Base-by-base conservation (phyloP, 2,329 filamentous ascomycete species). In the Basipetospora chlamydospora region DNA sequence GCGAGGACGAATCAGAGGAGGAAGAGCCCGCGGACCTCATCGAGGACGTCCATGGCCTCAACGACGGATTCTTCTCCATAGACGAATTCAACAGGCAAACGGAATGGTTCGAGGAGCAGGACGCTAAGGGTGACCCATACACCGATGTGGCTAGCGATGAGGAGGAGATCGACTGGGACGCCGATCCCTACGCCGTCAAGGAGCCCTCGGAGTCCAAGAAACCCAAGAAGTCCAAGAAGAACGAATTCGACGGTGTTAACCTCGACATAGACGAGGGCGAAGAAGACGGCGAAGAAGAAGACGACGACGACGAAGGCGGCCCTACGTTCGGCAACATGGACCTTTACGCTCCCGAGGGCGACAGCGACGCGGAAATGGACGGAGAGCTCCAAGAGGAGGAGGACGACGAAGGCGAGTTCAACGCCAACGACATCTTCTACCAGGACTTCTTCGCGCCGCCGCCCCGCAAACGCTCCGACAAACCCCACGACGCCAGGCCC, bases 51-150 rank as follows among this genome's bases (percentile, higher is more conserved):
- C 69, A 90, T 50, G 85, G 86, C 6, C 72, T 98, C 22, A 96
- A 98, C 50, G 90, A 98, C 51, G 88, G 86, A 5, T 98, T 98
- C 62, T 98, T 98, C 61, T 93, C 85, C 12, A 88, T 98, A 48
- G 87, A 96, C 49, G 77, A 92, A 41, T 98, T 98, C 70, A 98
- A 98, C 65, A 84, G 80, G 53, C 83, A 92, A 52, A 84, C 86
- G 2, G 84, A 93, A 49, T 80, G 80, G 52, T 76, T 95, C 33
- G 90, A 98, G 56, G 76, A 83, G 44, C 80, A 86, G 55, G 88
- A 96, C 54, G 71, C 73, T 20, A 69, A 72, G 43, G 85, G 80
- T 20, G 83, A 88, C 45, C 73, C 74, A 26, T 77, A 80, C 47
- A 79, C 80, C 39, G 81, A 80, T 43, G 69, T 66, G 36, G 81